Percentiles rank a stretch among this genome's conserved stretches.
phyloP scores from a whole-genome alignment of 2,329 filamentous ascomycete species.

The Trichoderma afroharzianum region DNA sequence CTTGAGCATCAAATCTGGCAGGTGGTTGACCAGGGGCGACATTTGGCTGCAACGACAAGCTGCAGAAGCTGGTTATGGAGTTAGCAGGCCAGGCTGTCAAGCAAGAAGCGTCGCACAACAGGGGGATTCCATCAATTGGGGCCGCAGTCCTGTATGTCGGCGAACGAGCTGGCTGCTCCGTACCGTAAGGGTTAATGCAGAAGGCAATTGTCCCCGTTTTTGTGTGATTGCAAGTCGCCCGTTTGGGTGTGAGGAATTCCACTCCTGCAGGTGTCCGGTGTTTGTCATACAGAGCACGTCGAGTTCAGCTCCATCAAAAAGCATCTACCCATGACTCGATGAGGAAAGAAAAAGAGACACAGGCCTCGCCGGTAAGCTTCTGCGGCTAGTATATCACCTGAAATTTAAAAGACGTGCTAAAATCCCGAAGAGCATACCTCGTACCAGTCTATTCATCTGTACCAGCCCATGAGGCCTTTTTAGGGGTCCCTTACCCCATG shows the following conservation, averaged over 20 bases:
- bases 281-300: slow-evolving; percentile 15
- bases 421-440: background rate
- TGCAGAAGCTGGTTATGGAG: slow-evolving; percentile 4
- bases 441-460: background rate
- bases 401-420: background rate
- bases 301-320: background rate
- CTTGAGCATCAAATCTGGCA: background rate
- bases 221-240: slow-evolving; percentile 1
- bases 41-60: slow-evolving; percentile 4
- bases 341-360: background rate
- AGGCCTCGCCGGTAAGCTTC: background rate
- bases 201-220: slow-evolving; percentile 1
- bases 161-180: slow-evolving; percentile 8
- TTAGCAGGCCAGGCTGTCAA: background rate
- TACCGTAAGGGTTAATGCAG: slow-evolving; percentile 3
- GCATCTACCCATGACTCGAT: background rate
- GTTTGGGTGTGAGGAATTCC: background rate
- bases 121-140: slow-evolving; percentile 7
- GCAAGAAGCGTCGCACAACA: slow-evolving; percentile 11
- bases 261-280: slow-evolving; percentile 10
- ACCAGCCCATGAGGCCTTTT: background rate
- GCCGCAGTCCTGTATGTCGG: background rate
- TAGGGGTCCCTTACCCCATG: background rate
- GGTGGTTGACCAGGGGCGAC: background rate
- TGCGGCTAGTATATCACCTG: background rate